Conservation (phyloP, 73 alveolate genomes). For the Urostyla sp. region DNA sequence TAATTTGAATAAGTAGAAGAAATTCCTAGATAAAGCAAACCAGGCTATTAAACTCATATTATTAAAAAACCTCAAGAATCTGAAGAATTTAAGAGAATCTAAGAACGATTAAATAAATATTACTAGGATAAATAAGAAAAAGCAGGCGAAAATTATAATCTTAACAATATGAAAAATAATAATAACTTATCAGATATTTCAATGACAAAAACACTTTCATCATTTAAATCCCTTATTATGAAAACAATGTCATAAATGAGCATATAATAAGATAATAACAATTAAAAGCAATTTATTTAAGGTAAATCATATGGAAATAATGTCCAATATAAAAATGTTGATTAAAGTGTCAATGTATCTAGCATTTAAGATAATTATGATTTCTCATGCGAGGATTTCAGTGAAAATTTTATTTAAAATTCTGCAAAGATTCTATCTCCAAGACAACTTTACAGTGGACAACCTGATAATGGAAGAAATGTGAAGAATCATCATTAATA, state of each 20-base stretch:
- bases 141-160: neutral
- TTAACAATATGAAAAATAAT: neutral
- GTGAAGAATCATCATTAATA: too few relatives aligned
- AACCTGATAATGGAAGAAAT: too few relatives aligned
- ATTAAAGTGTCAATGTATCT: conserved; percentile 25
- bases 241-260: conserved; percentile 50
- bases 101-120: conserved; percentile 27
- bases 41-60: conserved; percentile 34
- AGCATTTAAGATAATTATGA: conserved; percentile 48
- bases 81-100: conserved; percentile 33
- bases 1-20: neutral
- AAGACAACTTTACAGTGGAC: conserved; percentile 20
- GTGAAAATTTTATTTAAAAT: conserved; percentile 34
- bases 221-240: conserved; percentile 36
- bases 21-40: neutral
- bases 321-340: neutral
- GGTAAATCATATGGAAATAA: conserved; percentile 15
- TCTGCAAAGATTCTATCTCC: conserved; percentile 28
- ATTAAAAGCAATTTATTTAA: neutral
- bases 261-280: conserved; percentile 17
- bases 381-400: conserved; percentile 25
- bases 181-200: conserved; percentile 16
- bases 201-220: conserved; percentile 37
- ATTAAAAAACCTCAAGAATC: conserved; percentile 33
- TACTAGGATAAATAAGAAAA: conserved; percentile 29